These are phyloP conservation scores for Penicillium longicatenatum DNA, from an alignment of 495 filamentous ascomycete genomes.

Conservation along the genomic window DNA sequence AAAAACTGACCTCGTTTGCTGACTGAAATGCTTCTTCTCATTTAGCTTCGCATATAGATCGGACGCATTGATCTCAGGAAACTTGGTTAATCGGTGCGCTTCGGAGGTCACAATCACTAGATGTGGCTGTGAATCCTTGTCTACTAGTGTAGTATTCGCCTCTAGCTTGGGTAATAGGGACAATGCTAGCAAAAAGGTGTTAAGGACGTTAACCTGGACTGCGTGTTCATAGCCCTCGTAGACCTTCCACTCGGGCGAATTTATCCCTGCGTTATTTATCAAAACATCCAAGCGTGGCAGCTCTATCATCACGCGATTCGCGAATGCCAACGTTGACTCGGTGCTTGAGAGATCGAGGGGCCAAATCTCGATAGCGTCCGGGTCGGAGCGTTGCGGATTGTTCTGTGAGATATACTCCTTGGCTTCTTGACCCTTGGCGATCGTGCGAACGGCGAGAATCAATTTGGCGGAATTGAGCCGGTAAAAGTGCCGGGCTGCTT, in stretches of 20 bases:
- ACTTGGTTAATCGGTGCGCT: background rate
- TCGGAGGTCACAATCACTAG: background rate
- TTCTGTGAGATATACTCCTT: background rate
- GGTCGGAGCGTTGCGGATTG: background rate
- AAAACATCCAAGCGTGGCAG: background rate
- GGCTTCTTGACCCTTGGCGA: background rate
- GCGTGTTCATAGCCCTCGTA: background rate
- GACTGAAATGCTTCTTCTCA: background rate
- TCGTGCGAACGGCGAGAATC: background rate
- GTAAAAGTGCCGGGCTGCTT: background rate
- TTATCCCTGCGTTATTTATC: background rate
- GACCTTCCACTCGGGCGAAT: background rate
- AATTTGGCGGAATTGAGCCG: background rate
- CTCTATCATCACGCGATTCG: background rate
- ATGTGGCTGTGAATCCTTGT: background rate
- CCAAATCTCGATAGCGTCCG: background rate
- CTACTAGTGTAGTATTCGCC: background rate
- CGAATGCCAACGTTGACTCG: background rate
- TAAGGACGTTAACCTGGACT: background rate
- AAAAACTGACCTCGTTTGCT: background rate
- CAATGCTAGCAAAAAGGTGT: background rate
- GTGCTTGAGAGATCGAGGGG: background rate
- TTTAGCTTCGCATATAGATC: background rate
- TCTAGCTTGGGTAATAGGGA: background rate
- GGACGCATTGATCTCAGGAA: background rate